phyloP scores from a whole-genome alignment of 179 eudicot species.

The Patellifolia procumbens region DNA sequence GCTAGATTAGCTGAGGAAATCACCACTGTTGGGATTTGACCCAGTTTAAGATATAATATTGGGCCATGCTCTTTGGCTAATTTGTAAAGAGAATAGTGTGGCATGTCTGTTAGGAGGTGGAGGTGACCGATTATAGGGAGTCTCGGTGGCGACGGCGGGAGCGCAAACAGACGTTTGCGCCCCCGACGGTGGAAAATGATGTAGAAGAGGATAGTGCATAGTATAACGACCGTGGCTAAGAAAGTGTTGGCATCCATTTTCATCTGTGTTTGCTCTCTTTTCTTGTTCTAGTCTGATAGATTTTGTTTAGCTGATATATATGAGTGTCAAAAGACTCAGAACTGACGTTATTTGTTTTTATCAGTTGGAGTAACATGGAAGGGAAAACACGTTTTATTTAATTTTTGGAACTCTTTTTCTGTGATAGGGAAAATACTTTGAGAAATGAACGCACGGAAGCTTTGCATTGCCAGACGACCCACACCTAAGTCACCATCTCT shows the following conservation, averaged over 20 bases:
- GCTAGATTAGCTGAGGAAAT: constrained; percentile 48
- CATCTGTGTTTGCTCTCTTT: neutral
- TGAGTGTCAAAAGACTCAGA: too few species aligned
- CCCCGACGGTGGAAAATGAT: neutral
- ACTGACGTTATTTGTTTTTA: too few species aligned
- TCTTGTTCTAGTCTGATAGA: too few species aligned
- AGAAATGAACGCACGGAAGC: too few species aligned
- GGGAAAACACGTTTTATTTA: too few species aligned
- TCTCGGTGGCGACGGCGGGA: constrained; percentile 44
- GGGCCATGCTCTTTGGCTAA: constrained; percentile 42
- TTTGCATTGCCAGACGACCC: too few species aligned
- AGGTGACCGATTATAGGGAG: constrained; percentile 58
- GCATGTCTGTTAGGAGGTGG: constrained; percentile 49
- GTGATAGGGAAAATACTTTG: too few species aligned
- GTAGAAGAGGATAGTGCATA: neutral
- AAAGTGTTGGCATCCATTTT: neutral
- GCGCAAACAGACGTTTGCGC: neutral
- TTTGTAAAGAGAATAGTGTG: constrained; percentile 38
- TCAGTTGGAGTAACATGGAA: too few species aligned
- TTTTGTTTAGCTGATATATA: too few species aligned
- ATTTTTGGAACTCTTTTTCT: too few species aligned
- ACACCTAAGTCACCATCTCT: too few species aligned
- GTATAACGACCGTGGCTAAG: too few species aligned
- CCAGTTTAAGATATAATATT: constrained; percentile 40
- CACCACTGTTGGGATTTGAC: constrained; percentile 46